Evolutionary conservation across 495 filamentous ascomycete species (phyloP).

Genomic region (Cudoniella acicularis): DNA sequence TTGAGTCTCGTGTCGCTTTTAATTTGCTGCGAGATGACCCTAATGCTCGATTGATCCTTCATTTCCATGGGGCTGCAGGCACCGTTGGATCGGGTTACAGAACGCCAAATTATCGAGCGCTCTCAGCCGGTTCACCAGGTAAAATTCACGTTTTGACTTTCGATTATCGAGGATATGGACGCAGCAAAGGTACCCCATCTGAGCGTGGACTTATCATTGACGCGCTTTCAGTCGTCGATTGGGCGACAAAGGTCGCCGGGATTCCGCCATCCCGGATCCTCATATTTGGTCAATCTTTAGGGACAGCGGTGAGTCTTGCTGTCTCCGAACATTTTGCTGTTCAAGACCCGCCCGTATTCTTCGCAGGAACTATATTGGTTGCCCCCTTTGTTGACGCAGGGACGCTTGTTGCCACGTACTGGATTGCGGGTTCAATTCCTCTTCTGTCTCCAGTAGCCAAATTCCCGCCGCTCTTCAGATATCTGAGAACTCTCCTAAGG

Average conservation of each 20-base stretch:
- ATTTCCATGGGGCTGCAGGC: slow-evolving; percentile 48
- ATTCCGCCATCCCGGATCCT: slow-evolving; percentile 70
- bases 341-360: slow-evolving; percentile 38
- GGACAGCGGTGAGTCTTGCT: slow-evolving; percentile 77
- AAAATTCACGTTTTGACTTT: slow-evolving; percentile 61
- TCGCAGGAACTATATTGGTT: slow-evolving; percentile 68
- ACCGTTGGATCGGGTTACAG: slow-evolving; percentile 62
- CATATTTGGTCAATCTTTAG: slow-evolving; percentile 79
- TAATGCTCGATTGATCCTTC: slow-evolving; percentile 52
- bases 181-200: slow-evolving; percentile 70
- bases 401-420: slow-evolving; percentile 53
- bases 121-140: slow-evolving; percentile 51
- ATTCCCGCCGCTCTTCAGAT: slow-evolving; percentile 59
- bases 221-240: slow-evolving; percentile 63
- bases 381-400: slow-evolving; percentile 74
- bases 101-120: slow-evolving; percentile 54
- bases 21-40: slow-evolving; percentile 58
- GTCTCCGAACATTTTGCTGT: slow-evolving; percentile 61
- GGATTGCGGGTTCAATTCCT: slow-evolving; percentile 73
- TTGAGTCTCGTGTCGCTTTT: slow-evolving; percentile 51
- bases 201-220: slow-evolving; percentile 80
- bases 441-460: slow-evolving; percentile 33
- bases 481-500: slow-evolving; percentile 32
- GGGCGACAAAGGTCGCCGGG: slow-evolving; percentile 59
- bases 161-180: slow-evolving; percentile 88